These are phyloP conservation scores for Camptophora hylomeconis DNA, from an alignment of 2,329 filamentous ascomycete genomes.

Conservation along the genomic window DNA sequence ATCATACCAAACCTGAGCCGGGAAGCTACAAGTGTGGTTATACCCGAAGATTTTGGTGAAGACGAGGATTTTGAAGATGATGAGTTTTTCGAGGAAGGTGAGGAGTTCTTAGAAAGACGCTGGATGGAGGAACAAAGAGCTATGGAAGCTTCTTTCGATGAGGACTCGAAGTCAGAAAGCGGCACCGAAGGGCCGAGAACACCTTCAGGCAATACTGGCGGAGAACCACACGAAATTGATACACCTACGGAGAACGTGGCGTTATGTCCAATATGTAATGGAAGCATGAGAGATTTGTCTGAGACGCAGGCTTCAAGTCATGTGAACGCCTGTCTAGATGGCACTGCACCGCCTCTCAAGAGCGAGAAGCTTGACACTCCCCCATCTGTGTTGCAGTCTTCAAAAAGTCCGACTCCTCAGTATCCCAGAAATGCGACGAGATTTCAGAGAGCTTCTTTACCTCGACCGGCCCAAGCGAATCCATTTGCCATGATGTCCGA, in stretches of 20 bases:
- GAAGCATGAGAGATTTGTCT: slow-evolving; percentile 46
- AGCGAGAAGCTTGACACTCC: no score
- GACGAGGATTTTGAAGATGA: slow-evolving; percentile 51
- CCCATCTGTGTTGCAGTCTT: slow-evolving; percentile 10
- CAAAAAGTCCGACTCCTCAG: slow-evolving; percentile 15
- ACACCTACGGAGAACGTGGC: slow-evolving; percentile 18
- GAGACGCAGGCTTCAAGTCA: slow-evolving; percentile 57
- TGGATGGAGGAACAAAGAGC: slow-evolving; percentile 62
- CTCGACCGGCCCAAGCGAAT: slow-evolving; percentile 68
- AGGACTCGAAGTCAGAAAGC: slow-evolving; percentile 43
- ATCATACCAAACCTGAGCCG: slow-evolving; percentile 31
- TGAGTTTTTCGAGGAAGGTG: slow-evolving; percentile 46
- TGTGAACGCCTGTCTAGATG: slow-evolving; percentile 88
- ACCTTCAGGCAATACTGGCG: slow-evolving; percentile 8
- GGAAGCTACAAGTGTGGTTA: slow-evolving; percentile 35
- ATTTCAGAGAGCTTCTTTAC: slow-evolving; percentile 55
- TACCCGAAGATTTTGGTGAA: slow-evolving; percentile 36
- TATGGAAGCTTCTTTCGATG: slow-evolving; percentile 30
- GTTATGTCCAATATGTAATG: slow-evolving; percentile 66
- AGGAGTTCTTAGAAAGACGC: slow-evolving; percentile 51
- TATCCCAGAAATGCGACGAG: slow-evolving; percentile 31
- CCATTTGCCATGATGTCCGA: slow-evolving; percentile 49
- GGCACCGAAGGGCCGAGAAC: slow-evolving; percentile 12
- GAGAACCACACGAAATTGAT: slow-evolving; percentile 11
- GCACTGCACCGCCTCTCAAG: slow-evolving; percentile 56